Base-by-base conservation (phyloP, 2,329 filamentous ascomycete species). In the Claviceps arundinis region DNA sequence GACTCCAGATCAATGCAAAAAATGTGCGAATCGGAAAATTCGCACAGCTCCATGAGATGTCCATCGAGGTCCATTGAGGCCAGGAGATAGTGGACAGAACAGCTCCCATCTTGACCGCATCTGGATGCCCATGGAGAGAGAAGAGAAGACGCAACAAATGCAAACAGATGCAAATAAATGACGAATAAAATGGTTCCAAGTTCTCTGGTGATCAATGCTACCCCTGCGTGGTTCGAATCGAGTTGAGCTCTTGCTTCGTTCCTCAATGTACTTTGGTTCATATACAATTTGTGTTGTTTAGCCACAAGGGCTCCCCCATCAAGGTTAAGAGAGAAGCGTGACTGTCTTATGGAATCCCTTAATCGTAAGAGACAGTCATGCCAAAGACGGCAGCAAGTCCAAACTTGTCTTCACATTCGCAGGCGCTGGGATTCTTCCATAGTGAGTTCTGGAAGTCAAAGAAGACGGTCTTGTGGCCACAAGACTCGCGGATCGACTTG, bases 341-440 rank as follows among this genome's bases (percentile, higher is more conserved):
- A 14, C 22, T 11, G 34, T 13, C 7, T 19, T 22, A 2, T 19
- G n/a, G 8, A 9, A 43, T 26, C 40, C 5, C 8, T 30, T 37
- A n/a, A n/a, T 42, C 38, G 43, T 45, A 48, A 26, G n/a, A 45
- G 2, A 41, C 3, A 6, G 16, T 26, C 37, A 49, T 19, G 26
- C 16, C 30, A n/a, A 61, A 61, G 16, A 45, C 26, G 11, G 50
- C 26, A 14, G 50, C 52, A n/a, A 62, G 82, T 57, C 89, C 88
- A 80, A 88, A 96, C 76, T 76, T 75, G 71, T 83, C 81, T 82
- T 96, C 90, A 61, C 89, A 88, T 56, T 71, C 70, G 69, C 82
- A 87, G 37, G 70, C 66, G 59, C 84, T 85, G 34, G 78, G 70
- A 42, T 70, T 62, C 82, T 96, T 96, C 90, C 90, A 97, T 59